phyloP scores from a whole-genome alignment of 1,139 yeast species.

The Kurtzmaniella quercitrusa region DNA sequence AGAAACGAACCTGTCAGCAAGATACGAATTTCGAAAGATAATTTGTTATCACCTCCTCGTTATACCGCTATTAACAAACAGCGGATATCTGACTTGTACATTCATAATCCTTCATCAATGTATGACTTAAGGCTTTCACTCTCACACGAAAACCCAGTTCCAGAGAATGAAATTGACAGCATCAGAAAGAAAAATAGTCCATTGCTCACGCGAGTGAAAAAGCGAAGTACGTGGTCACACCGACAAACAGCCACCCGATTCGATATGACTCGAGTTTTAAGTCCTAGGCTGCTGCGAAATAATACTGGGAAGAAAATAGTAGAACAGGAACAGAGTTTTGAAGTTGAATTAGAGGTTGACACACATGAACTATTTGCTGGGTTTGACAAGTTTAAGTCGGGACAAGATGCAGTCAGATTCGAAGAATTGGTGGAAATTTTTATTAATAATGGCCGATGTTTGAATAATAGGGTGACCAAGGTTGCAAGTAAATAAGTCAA shows the following conservation, averaged over 20 bases:
- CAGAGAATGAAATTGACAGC: conserved; percentile 47
- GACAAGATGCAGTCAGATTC: conserved; percentile 57
- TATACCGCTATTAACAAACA: conserved; percentile 69
- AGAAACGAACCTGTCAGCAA: conserved; percentile 55
- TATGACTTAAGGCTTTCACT: conserved; percentile 75
- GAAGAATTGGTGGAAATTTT: conserved; percentile 71
- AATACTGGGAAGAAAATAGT: conserved; percentile 35
- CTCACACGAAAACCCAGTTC: conserved; percentile 70
- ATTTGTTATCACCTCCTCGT: conserved; percentile 55
- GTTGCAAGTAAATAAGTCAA: conserved; percentile 24
- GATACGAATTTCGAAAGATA: conserved; percentile 63
- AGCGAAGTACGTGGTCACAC: conserved; percentile 61
- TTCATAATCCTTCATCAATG: conserved; percentile 73
- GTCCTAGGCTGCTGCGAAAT: conserved; percentile 43
- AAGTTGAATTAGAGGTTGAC: conserved; percentile 74
- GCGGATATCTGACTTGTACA: conserved; percentile 64
- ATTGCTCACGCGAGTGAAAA: conserved; percentile 55
- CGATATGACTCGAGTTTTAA: conserved; percentile 62
- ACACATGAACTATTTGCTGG: conserved; percentile 58
- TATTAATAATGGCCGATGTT: conserved; percentile 61
- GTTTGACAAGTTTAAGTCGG: conserved; percentile 48
- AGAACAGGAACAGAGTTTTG: conserved; percentile 43
- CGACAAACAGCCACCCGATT: conserved; percentile 66
- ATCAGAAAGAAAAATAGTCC: conserved; percentile 40
- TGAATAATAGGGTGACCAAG: conserved; percentile 44